phyloP scores from a whole-genome alignment of 1,139 yeast species.

The Protomyces arabidopsidicola region DNA sequence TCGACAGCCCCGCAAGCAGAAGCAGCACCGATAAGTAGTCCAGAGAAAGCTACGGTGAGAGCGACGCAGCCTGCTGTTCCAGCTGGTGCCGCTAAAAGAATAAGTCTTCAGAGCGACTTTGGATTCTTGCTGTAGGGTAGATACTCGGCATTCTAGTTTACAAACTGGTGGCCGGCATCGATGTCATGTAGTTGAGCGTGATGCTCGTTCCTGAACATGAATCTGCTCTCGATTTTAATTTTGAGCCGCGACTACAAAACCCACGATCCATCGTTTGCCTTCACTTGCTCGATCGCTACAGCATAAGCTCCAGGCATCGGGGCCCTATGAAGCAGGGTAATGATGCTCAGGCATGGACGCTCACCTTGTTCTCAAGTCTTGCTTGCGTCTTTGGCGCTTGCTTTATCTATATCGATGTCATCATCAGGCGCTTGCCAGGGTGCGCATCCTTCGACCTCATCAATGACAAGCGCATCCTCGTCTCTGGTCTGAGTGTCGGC shows the following conservation, averaged over 20 bases:
- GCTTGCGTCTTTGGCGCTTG: slow-evolving; percentile 60
- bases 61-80: neutral
- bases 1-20: neutral
- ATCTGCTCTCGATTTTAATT: too few relatives aligned
- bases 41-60: neutral
- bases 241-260: neutral
- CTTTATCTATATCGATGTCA: slow-evolving; percentile 49
- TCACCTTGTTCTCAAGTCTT: slow-evolving; percentile 53
- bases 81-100: neutral
- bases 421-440: slow-evolving; percentile 18
- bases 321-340: slow-evolving; percentile 3
- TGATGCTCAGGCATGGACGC: slow-evolving; percentile 51
- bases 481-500: slow-evolving; percentile 56
- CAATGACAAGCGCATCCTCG: slow-evolving; percentile 43
- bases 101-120: neutral
- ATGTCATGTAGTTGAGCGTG: too few relatives aligned
- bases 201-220: too few relatives aligned
- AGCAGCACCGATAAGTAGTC: neutral
- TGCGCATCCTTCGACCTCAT: slow-evolving; percentile 6
- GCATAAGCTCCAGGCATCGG: neutral
- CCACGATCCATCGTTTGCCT: neutral
- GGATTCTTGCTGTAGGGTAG: neutral
- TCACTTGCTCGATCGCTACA: neutral
- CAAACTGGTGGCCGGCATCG: too few relatives aligned
- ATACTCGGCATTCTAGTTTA: too few relatives aligned